Evolutionary conservation across 129 eudicot genomes (phyloP).

Genomic region (Chrysanthemum lavandulifolium): DNA sequence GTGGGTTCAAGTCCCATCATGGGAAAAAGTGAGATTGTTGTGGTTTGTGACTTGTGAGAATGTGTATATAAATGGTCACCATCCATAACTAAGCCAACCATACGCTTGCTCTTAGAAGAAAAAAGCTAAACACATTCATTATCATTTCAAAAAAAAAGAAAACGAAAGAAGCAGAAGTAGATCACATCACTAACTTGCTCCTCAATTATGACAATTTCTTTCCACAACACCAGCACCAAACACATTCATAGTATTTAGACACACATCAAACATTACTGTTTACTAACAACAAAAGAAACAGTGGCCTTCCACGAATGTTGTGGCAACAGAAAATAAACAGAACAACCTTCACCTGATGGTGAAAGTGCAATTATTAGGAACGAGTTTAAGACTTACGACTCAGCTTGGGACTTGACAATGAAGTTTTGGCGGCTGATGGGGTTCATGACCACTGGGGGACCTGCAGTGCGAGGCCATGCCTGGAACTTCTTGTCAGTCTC

Average conservation of each 20-base stretch:
- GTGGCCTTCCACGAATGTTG: background rate
- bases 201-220: background rate
- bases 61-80: too few relatives aligned
- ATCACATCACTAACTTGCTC: background rate
- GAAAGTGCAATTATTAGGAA: background rate
- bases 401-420: conserved; percentile 59
- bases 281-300: background rate
- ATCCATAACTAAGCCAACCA: too few relatives aligned
- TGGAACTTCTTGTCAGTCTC: conserved; percentile 91
- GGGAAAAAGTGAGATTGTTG: too few relatives aligned
- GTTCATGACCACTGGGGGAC: conserved; percentile 96
- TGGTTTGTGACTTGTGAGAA: too few relatives aligned
- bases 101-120: background rate
- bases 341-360: conserved; percentile 13
- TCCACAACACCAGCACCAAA: background rate
- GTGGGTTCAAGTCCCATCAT: too few relatives aligned
- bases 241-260: conserved; percentile 8
- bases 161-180: background rate
- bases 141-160: background rate
- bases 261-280: background rate
- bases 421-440: conserved; percentile 89
- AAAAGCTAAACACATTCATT: background rate
- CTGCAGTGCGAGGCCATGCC: conserved; percentile 99
- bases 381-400: conserved; percentile 15
- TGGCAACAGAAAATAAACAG: conserved; percentile 12